phyloP scores from a whole-genome alignment of 1,284 basidiomycete species.

The Meira nashicola region DNA sequence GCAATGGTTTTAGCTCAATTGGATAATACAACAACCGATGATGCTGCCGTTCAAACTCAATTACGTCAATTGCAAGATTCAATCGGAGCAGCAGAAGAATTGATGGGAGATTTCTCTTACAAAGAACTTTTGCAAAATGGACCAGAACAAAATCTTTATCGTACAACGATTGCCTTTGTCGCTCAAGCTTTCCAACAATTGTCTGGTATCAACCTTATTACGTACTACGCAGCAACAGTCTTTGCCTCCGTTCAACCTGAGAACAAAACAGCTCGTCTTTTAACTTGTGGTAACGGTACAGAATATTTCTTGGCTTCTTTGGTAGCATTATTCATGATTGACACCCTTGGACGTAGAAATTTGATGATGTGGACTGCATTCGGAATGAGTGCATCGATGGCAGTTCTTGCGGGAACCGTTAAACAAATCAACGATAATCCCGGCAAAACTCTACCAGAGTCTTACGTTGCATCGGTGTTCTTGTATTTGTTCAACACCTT shows the following conservation, averaged over 20 bases:
- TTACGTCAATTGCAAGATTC: conserved; percentile 44
- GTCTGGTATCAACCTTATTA: conserved; percentile 65
- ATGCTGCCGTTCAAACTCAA: conserved; percentile 60
- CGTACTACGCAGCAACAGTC: conserved; percentile 57
- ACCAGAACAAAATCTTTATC: conserved; percentile 64
- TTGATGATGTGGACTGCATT: conserved; percentile 67
- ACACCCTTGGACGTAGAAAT: conserved; percentile 60
- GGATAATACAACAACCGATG: conserved; percentile 60
- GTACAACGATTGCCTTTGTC: conserved; percentile 60
- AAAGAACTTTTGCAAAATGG: conserved; percentile 61
- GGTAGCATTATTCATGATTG: conserved; percentile 61
- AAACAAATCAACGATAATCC: conserved; percentile 20
- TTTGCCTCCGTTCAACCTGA: conserved; percentile 56
- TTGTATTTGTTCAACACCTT: conserved; percentile 67
- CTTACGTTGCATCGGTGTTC: conserved; percentile 61
- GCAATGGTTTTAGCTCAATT: conserved; percentile 64
- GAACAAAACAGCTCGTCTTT: conserved; percentile 62
- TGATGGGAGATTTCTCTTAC: conserved; percentile 52
- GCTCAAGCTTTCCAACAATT: conserved; percentile 70
- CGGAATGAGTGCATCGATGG: conserved; percentile 64
- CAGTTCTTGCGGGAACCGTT: conserved; percentile 62
- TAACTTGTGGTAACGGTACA: conserved; percentile 67
- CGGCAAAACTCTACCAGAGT: conserved; percentile 2
- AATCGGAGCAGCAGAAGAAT: conserved; percentile 28
- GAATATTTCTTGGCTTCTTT: conserved; percentile 66